A percentile compares a stretch with the other conserved stretches of the same genome.
These are phyloP conservation scores for Bruguiera gymnorhiza DNA, from an alignment of 345 rosid genomes.

Conservation along the genomic window DNA sequence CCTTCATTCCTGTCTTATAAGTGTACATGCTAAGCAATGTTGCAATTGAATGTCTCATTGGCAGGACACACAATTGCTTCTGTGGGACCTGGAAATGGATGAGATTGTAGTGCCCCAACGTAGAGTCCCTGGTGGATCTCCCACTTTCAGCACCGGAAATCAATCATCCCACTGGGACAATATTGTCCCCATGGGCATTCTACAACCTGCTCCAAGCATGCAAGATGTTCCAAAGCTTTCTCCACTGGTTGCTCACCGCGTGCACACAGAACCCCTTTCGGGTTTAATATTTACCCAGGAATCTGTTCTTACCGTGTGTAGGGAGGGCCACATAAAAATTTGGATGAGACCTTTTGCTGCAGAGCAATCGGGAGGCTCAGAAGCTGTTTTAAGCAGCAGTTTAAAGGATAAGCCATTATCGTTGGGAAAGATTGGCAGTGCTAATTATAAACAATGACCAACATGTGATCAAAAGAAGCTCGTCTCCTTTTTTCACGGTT, in stretches of 20 bases:
- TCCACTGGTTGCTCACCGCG: constrained; percentile 82
- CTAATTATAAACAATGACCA: constrained; percentile 67
- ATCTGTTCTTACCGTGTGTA: constrained; percentile 78
- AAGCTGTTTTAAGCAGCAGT: constrained; percentile 53
- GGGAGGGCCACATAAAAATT: constrained; percentile 92
- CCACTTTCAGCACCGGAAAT: constrained; percentile 92
- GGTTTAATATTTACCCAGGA: constrained; percentile 90
- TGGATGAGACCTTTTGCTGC: constrained; percentile 82
- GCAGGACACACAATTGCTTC: constrained; percentile 92
- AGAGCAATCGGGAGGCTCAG: constrained; percentile 58
- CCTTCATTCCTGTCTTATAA: not conserved
- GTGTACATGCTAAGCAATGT: not conserved
- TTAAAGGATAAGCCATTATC: constrained; percentile 61
- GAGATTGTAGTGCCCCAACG: constrained; percentile 96
- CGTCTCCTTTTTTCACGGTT: constrained; percentile 20
- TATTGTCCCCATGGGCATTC: constrained; percentile 58
- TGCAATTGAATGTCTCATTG: constrained; percentile 1
- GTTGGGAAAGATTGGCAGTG: constrained; percentile 53
- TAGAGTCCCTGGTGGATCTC: constrained; percentile 84
- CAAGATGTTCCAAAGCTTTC: constrained; percentile 92
- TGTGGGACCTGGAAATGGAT: constrained; percentile 98
- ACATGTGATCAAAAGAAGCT: constrained; percentile 18
- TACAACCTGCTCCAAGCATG: constrained; percentile 93
- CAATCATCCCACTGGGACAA: constrained; percentile 99
- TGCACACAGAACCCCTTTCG: constrained; percentile 90